Conservation (phyloP, 306 rosid genomes). For the Malus asiatica region DNA sequence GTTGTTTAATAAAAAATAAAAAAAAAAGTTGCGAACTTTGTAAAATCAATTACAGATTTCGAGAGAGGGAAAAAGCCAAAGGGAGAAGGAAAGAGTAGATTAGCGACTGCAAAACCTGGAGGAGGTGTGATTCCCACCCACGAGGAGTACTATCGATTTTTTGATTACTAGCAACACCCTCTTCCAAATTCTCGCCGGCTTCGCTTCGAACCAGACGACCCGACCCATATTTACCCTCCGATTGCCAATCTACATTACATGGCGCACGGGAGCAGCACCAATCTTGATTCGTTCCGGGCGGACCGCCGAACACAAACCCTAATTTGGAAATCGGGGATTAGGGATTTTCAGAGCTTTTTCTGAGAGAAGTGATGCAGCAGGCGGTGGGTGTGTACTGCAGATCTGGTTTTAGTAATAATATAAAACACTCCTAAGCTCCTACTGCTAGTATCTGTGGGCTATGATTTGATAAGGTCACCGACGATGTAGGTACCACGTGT, state of each 20-base stretch:
- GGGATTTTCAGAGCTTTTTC: background rate
- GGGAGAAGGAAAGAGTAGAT: background rate
- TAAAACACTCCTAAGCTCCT: background rate
- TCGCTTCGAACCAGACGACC: slow-evolving; percentile 38
- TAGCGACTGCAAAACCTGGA: slow-evolving; percentile 97
- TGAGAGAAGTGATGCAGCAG: background rate
- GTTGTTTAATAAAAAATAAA: background rate
- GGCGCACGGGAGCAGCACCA: background rate
- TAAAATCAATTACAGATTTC: background rate
- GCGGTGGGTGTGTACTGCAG: background rate
- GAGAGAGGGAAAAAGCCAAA: slow-evolving; percentile 21
- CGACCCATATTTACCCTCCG: slow-evolving; percentile 23
- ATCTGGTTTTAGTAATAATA: background rate
- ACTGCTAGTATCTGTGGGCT: background rate
- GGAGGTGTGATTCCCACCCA: slow-evolving; percentile 93
- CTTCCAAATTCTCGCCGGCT: slow-evolving; percentile 35
- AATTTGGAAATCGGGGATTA: background rate
- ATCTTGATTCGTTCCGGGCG: background rate
- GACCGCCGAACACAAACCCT: background rate
- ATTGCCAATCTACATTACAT: background rate
- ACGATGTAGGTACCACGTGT: background rate
- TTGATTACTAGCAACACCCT: slow-evolving; percentile 77
- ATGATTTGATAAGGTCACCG: background rate
- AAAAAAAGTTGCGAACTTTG: background rate
- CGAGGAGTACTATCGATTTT: slow-evolving; percentile 81